phyloP scores from a whole-genome alignment of 306 rosid species.

The Elaeagnus macrophylla region DNA sequence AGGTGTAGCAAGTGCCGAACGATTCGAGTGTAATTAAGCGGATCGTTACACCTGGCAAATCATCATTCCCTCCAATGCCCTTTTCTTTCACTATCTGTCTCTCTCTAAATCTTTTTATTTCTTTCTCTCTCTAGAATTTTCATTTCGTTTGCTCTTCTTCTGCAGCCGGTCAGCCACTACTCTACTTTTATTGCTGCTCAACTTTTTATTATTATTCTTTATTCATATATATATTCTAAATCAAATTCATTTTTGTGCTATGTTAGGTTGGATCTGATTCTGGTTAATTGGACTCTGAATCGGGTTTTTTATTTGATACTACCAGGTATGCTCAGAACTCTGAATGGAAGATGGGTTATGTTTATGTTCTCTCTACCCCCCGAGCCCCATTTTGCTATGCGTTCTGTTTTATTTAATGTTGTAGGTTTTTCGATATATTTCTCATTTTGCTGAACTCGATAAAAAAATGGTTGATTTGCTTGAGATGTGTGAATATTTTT shows the following conservation, averaged over 20 bases:
- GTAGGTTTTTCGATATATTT: slow-evolving; percentile 7
- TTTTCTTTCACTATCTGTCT: slow-evolving; percentile 22
- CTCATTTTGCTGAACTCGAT: slow-evolving; percentile 1
- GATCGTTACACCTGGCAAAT: too few species aligned
- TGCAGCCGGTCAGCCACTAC: slow-evolving; percentile 18
- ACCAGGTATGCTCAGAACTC: slow-evolving; percentile 18
- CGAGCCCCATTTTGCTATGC: background rate
- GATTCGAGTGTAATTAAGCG: too few species aligned
- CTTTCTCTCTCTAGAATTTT: slow-evolving; percentile 40
- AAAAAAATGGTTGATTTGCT: background rate
- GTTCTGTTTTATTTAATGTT: background rate
- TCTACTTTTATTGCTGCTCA: slow-evolving; percentile 25
- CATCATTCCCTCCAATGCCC: background rate
- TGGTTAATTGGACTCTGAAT: slow-evolving; percentile 19
- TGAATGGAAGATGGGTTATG: slow-evolving; percentile 9
- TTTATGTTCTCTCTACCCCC: background rate
- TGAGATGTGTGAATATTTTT: slow-evolving; percentile 1
- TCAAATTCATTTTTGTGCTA: slow-evolving; percentile 8
- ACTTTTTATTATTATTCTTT: slow-evolving; percentile 24
- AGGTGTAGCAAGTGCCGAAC: too few species aligned
- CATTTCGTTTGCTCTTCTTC: slow-evolving; percentile 20
- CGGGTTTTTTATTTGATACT: slow-evolving; percentile 9
- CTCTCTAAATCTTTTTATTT: slow-evolving; percentile 5
- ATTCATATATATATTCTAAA: slow-evolving; percentile 5
- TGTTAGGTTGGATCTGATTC: slow-evolving; percentile 55